Evolutionary conservation across 371 early-diverging fungal genomes (phyloP).

Genomic region (Chytridiales sp.): DNA sequence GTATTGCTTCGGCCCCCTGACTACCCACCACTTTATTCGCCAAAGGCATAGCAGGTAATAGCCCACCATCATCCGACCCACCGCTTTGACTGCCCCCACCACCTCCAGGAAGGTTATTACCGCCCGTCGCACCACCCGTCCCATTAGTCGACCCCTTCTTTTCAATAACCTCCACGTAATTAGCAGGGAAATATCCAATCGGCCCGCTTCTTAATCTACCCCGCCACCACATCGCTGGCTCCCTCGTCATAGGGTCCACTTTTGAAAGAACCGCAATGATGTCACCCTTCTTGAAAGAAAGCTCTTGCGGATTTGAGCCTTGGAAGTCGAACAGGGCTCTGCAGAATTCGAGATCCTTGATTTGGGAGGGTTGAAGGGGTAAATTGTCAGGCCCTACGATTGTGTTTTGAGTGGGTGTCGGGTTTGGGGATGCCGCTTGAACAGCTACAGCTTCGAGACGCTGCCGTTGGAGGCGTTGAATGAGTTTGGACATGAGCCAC

Average conservation of each 20-base stretch:
- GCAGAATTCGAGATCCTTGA: conserved; percentile 73
- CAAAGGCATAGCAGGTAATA: too few species aligned
- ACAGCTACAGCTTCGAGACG: conserved; percentile 53
- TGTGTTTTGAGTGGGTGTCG: conserved; percentile 19
- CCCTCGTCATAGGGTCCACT: conserved; percentile 72
- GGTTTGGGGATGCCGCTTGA: conserved; percentile 30
- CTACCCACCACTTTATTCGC: too few species aligned
- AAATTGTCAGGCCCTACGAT: conserved; percentile 23
- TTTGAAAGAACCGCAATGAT: conserved; percentile 72
- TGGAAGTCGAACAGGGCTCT: conserved; percentile 83
- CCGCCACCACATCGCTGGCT: conserved; percentile 85
- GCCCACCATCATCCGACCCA: too few species aligned
- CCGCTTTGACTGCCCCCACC: too few species aligned
- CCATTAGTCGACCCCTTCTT: too few species aligned
- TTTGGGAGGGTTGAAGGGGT: conserved; percentile 57
- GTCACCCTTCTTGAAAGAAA: conserved; percentile 80
- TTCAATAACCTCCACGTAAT: conserved; percentile 75
- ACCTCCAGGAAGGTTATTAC: too few species aligned
- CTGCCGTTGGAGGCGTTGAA: conserved; percentile 60
- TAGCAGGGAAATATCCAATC: conserved; percentile 89
- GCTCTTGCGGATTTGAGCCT: conserved; percentile 74
- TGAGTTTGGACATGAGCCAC: conserved; percentile 80
- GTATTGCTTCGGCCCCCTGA: too few species aligned
- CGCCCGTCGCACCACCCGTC: too few species aligned
- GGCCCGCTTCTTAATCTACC: conserved; percentile 78